Evolutionary conservation across 2,329 filamentous ascomycete genomes (phyloP), one percentile per base, ranked within the genome.

Genomic region (Paecilomyces niveus): DNA sequence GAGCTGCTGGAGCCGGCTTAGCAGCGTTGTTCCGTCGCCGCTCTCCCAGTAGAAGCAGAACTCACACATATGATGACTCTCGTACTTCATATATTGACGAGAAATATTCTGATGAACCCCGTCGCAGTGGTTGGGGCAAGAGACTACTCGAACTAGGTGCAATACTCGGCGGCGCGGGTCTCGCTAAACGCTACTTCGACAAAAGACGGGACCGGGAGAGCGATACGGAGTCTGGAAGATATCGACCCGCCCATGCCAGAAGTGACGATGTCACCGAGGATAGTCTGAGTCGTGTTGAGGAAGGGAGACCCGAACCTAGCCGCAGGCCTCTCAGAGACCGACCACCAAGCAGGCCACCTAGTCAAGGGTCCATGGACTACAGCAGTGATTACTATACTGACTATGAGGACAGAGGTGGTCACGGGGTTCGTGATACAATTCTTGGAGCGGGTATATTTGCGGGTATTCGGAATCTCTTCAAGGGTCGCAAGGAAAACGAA

Each of bases 401-500:
- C 11, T 78, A 78, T 7, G 74, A 80, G 58, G 74, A 76, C 56
- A 69, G 67, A 65, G 57, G 76, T 57, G 72, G 76, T 11, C 80
- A 82, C 61, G 79, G 80, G 0, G 72, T 80, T n/a, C 81, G 80
- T 22, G 84, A 87, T 54, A 85, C 83, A 8, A 79, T 86, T 1
- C 73, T 90, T 26, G 88, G 88, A 1, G 77, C 88, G 33, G 89
- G 88, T 8, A 89, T 87, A 77, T 75, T 92, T 54, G 83, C 84
- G 6, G 75, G 76, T 3, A 56, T 80, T 32, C 74, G 74, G 51
- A 87, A 83, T 74, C 83, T 84, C 70, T 80, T 89, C 70, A 84
- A 82, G 64, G 80, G 85, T 71, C 74, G 85, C 64, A 70, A 79
- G 69, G 78, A 83, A 64, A 71, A 79, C 70, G 75, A 82, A 68